Evolutionary conservation across 305 asterid genomes (phyloP).

Genomic region (Fraxinus dipetala): DNA sequence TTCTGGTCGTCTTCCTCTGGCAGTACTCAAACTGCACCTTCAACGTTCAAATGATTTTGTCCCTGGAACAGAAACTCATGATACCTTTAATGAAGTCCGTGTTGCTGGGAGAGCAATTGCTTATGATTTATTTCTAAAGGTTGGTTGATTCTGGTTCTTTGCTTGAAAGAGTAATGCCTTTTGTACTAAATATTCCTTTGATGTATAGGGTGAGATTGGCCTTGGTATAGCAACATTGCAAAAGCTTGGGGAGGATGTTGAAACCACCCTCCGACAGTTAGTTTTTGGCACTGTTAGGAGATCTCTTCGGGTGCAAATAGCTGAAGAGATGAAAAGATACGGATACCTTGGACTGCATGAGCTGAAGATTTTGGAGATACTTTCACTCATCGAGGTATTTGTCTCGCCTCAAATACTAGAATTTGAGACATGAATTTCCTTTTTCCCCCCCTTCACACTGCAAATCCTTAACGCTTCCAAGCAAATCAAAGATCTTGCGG

Average conservation of each 20-base stretch:
- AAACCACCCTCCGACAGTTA: slow-evolving; percentile 65
- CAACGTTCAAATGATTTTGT: slow-evolving; percentile 52
- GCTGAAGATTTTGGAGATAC: slow-evolving; percentile 69
- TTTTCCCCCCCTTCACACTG: not conserved
- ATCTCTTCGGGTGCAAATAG: slow-evolving; percentile 75
- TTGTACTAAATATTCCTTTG: slow-evolving; percentile 27
- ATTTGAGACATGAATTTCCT: not conserved
- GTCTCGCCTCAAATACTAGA: not conserved
- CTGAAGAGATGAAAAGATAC: slow-evolving; percentile 72
- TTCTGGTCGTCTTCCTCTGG: slow-evolving; percentile 95
- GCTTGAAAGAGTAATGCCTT: slow-evolving; percentile 4
- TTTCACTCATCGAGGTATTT: slow-evolving; percentile 81
- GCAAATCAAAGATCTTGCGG: not conserved
- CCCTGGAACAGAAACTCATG: slow-evolving; percentile 59
- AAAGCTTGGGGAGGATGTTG: slow-evolving; percentile 97
- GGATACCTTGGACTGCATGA: slow-evolving; percentile 76
- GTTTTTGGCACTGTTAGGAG: slow-evolving; percentile 90
- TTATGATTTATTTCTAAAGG: slow-evolving; percentile 89
- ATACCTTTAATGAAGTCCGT: slow-evolving; percentile 82
- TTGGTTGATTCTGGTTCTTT: slow-evolving; percentile 37
- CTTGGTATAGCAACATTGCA: slow-evolving; percentile 87
- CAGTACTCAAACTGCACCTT: slow-evolving; percentile 92
- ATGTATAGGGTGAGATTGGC: slow-evolving; percentile 77
- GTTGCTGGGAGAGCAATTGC: slow-evolving; percentile 83
- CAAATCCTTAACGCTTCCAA: not conserved